Evolutionary conservation across 2,329 filamentous ascomycete species (phyloP).

Genomic region (Trichoderma sp.): DNA sequence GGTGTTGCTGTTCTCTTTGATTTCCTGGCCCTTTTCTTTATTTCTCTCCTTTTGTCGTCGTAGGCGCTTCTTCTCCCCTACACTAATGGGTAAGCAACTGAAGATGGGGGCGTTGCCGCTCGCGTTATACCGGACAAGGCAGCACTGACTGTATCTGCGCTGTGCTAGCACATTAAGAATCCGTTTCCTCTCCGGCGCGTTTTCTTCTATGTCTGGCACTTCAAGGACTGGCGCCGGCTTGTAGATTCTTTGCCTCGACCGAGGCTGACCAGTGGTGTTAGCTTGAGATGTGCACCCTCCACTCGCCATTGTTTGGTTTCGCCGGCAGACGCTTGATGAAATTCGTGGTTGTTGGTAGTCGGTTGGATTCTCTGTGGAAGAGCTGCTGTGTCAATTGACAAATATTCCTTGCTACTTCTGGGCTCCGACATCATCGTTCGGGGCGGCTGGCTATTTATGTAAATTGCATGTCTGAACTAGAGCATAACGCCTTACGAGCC

Average conservation of each 20-base stretch:
- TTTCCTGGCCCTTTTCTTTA: not conserved
- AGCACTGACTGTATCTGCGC: conserved; percentile 46
- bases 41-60: conserved; percentile 27
- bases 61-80: conserved; percentile 35
- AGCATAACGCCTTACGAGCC: conserved; percentile 1
- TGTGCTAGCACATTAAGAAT: conserved; percentile 54
- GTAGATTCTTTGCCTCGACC: conserved; percentile 39
- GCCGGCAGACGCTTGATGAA: not conserved
- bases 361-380: not conserved
- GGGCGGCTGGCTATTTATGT: not conserved
- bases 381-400: not conserved
- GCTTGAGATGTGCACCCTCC: not conserved
- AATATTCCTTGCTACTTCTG: not conserved
- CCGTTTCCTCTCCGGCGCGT: conserved; percentile 52
- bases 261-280: conserved; percentile 23
- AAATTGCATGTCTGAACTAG: not conserved
- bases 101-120: not conserved
- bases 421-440: not conserved
- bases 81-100: not conserved
- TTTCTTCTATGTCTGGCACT: conserved; percentile 47
- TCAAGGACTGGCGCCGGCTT: conserved; percentile 41
- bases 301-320: not conserved
- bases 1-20: not conserved
- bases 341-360: too few relatives aligned
- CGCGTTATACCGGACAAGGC: not conserved